A percentile compares a stretch with the other conserved stretches of the same genome.
Conservation (phyloP, 2,329 filamentous ascomycete genomes). For the Paramyrothecium sp. region DNA sequence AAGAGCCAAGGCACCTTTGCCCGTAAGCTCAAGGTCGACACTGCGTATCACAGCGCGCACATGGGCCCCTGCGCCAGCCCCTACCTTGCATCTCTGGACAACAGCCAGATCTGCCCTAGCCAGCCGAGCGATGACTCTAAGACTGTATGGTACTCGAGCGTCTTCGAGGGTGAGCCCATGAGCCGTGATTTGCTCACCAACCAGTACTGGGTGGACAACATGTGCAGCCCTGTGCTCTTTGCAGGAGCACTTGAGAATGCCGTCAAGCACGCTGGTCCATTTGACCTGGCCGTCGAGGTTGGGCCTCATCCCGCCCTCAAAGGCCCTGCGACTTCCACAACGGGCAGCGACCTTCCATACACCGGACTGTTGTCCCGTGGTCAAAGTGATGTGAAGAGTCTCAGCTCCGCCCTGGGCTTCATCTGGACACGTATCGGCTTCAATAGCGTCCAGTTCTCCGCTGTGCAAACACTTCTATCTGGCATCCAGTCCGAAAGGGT, state of each 20-base stretch:
- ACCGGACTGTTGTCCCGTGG: background rate
- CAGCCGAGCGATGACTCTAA: background rate
- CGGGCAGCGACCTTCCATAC: background rate
- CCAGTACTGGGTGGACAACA: background rate
- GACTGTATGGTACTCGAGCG: background rate
- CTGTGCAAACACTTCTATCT: background rate
- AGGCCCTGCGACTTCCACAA: background rate
- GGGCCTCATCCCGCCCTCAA: background rate
- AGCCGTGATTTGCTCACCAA: background rate
- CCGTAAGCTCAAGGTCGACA: conserved; percentile 35
- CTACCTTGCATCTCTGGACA: background rate
- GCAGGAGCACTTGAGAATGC: background rate
- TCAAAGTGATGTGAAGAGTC: background rate
- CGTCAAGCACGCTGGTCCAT: background rate
- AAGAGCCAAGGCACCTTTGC: conserved; percentile 8
- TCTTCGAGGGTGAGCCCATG: background rate
- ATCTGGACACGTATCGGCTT: background rate
- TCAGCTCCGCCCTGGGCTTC: background rate
- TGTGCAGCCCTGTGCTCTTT: background rate
- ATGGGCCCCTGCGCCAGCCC: conserved; percentile 26
- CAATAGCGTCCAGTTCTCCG: background rate
- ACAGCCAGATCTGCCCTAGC: background rate
- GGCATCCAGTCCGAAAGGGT: background rate
- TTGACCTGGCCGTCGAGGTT: background rate
- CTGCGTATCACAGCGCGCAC: conserved; percentile 49